These are phyloP conservation scores for Tylopilus plumbeoviolaceoides DNA, from an alignment of 768 basidiomycete genomes.

Conservation along the genomic window DNA sequence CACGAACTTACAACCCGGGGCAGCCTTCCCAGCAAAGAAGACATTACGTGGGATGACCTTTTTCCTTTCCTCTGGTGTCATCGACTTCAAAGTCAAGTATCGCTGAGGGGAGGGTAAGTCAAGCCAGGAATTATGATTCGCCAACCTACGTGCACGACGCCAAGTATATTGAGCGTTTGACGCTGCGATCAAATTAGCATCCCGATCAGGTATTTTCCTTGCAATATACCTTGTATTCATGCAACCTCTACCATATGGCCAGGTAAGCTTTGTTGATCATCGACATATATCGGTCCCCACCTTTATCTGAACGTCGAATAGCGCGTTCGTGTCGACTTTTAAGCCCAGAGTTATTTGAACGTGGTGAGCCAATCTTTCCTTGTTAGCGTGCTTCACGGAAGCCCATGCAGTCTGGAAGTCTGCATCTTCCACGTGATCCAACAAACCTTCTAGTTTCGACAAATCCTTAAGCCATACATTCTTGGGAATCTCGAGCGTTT, in stretches of 20 bases:
- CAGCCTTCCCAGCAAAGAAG: constrained; percentile 98
- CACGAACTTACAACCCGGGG: constrained; percentile 71
- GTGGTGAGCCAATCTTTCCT: constrained; percentile 78
- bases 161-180: constrained; percentile 92
- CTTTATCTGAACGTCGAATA: constrained; percentile 94
- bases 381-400: constrained; percentile 85
- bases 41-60: constrained; percentile 82
- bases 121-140: not conserved
- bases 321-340: constrained; percentile 65
- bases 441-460: constrained; percentile 69
- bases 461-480: constrained; percentile 84
- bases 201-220: not conserved
- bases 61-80: constrained; percentile 75
- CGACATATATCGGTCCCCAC: constrained; percentile 27
- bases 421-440: constrained; percentile 67
- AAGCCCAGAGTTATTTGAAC: constrained; percentile 70
- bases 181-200: constrained; percentile 43
- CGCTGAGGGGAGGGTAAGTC: constrained; percentile 43
- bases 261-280: not conserved
- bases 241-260: constrained; percentile 57
- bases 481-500: constrained; percentile 72
- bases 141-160: constrained; percentile 71
- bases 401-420: constrained; percentile 79
- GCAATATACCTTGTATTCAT: constrained; percentile 78
- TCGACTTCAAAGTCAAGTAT: constrained; percentile 75